Percentiles rank a stretch among this genome's conserved stretches.
These are phyloP conservation scores for Pelargonium hybrid DNA, from an alignment of 441 rosid species.

Conservation along the genomic window DNA sequence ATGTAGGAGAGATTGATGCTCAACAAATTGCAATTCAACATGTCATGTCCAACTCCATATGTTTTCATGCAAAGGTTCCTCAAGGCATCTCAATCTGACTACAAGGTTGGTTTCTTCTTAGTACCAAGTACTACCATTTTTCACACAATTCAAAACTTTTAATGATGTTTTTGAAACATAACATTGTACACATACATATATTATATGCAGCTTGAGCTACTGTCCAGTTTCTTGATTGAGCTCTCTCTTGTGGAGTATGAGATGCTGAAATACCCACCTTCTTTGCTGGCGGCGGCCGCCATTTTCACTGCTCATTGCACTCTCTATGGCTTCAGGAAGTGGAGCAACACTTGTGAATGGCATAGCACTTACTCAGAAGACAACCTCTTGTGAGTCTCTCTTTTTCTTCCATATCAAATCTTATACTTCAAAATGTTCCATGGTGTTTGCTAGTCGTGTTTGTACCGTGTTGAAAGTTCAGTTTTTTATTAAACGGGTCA, in stretches of 20 bases:
- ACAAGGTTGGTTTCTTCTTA: slow-evolving; percentile 37
- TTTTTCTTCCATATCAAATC: not conserved
- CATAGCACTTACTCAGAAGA: slow-evolving; percentile 53
- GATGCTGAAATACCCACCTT: slow-evolving; percentile 68
- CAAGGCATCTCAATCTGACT: slow-evolving; percentile 76
- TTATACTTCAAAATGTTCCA: not conserved
- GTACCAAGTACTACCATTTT: not conserved
- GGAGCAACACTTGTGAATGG: slow-evolving; percentile 65
- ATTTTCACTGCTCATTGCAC: slow-evolving; percentile 68
- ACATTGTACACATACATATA: slow-evolving; percentile 23
- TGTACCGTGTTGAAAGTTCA: too few species aligned
- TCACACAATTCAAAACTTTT: not conserved
- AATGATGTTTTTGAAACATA: too few species aligned
- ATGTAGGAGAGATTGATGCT: slow-evolving; percentile 71
- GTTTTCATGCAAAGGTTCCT: slow-evolving; percentile 75
- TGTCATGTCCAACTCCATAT: slow-evolving; percentile 78
- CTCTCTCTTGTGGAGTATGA: slow-evolving; percentile 70
- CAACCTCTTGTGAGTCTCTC: slow-evolving; percentile 55
- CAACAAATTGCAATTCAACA: slow-evolving; percentile 55
- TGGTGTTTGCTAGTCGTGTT: too few species aligned
- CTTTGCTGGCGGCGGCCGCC: slow-evolving; percentile 63
- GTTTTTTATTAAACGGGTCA: too few species aligned
- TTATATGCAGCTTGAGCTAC: slow-evolving; percentile 64
- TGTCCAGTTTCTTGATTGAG: slow-evolving; percentile 69
- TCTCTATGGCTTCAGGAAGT: slow-evolving; percentile 42